Evolutionary conservation across 2,329 filamentous ascomycete species (phyloP), one percentile per base, ranked within the genome.

Genomic region (Pyrenochaeta sp.): DNA sequence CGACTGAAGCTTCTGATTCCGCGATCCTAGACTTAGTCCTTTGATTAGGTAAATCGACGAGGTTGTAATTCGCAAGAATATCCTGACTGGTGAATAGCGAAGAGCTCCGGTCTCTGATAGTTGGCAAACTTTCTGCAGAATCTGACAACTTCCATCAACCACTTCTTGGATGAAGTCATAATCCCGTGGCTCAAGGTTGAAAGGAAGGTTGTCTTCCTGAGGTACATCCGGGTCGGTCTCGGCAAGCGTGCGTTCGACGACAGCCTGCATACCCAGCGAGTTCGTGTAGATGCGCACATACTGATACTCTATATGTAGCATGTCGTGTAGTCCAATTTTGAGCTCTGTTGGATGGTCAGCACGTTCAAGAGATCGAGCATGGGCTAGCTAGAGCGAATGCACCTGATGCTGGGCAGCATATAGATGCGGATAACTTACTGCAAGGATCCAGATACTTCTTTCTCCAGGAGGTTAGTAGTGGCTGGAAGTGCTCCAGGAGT

Each of bases 151-250:
- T 1, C 82, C 82, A 22, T 85, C 82, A 2, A 85, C 83, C 1
- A 86, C 84, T 66, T 85, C 83, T 67, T 82, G 81, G 13, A 86
- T 84, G 61, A 85, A 86, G 36, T 81, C 80, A 53, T 84, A 85
- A 62, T 86, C 84, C 47, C 79, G 78, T 1, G 80, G 77, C 54
- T 83, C 81, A 24, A 83, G 77, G 47, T 78, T 77, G 62, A 82
- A 75, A 12, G 79, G 71, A 10, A 81, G 67, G 37, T 81, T 72
- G 9, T 77, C 72, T 40, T 76, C 73, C 54, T 71, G 81, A 39
- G 71, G 70, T 1, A 70, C 71, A 12, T 76, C 72, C 4, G 72
- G 72, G 59, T 78, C 74, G 24, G 73, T 71, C 50, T 77, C 74
- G 6, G 74, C 72, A n/a, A 84, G 73, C 1, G 80, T 81, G n/a